Evolutionary conservation across 805 yeast species (phyloP), one percentile per base, ranked within the genome.

Genomic region (Pichia occidentalis): DNA sequence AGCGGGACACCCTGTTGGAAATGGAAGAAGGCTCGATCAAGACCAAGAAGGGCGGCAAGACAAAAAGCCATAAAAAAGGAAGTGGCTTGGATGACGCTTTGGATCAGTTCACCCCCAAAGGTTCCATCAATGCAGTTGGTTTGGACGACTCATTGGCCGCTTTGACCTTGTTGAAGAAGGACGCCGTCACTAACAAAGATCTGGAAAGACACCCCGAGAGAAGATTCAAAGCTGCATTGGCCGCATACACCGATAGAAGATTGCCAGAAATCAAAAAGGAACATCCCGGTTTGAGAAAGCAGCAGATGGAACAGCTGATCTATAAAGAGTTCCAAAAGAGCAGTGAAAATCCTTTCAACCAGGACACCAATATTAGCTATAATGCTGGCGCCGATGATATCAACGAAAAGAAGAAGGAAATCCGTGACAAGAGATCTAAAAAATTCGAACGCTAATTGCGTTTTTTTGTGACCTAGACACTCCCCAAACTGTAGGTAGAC

Each of bases 181-280:
- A 67, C 37, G 81, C 75, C 36, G 79, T 80, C 23, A 60, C 64
- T 29, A 63, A 62, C 44, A 77, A 77, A 52, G 85, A 77, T 36
- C 67, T 85, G 36, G 95, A 85, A 43, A 77, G 86, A 59, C 95
- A 85, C 50, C 95, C 95, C 8, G 95, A 85, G 65, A 75, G 94
- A 61, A 73, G 95, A 54, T 82, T 80, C 61, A 85, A 84, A 64
- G 85, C 90, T 19, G 95, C 95, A 0, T 67, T 67, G 40, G 68
- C 75, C 10, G 85, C 84, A 1, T 85, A 63, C 52, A 85, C 84
- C 51, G 90, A 78, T 45, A 64, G 68, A 39, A 70, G 90, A 51
- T 54, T 81, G 29, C 90, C 92, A 5, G 85, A 80, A 52, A 40
- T 80, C 39, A 77, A 79, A 60, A 69, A 76, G 56, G 95, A 85